phyloP scores from a whole-genome alignment of 2,329 filamentous ascomycete genomes.

The Alternaria conjuncta region DNA sequence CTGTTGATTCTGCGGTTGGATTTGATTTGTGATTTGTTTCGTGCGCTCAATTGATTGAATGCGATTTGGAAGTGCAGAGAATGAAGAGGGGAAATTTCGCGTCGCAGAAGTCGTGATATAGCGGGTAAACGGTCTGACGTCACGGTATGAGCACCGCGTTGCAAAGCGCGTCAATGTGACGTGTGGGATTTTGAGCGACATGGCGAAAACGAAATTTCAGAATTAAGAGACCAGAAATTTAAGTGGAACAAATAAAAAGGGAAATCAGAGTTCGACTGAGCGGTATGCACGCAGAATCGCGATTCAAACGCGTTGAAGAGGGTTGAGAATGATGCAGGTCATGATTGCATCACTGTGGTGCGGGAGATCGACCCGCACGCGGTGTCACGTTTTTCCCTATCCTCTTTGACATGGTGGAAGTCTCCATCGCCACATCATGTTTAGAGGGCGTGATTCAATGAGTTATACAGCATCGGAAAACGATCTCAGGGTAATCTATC shows the following conservation, averaged over 20 bases:
- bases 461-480: too few relatives aligned
- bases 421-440: background rate
- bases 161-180: conserved; percentile 31
- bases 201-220: conserved; percentile 1
- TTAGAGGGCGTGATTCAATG: background rate
- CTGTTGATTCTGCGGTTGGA: conserved; percentile 11
- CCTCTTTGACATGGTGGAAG: background rate
- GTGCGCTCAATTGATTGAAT: conserved; percentile 17
- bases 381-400: conserved; percentile 9
- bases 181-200: conserved; percentile 11
- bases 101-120: conserved; percentile 22
- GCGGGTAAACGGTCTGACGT: conserved; percentile 32
- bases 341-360: conserved; percentile 15
- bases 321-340: background rate
- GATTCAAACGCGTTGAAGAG: background rate
- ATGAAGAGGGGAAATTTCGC: conserved; percentile 4
- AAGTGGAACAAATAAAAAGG: background rate
- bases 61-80: background rate
- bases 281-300: background rate
- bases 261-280: background rate
- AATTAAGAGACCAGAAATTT: background rate
- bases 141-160: conserved; percentile 21
- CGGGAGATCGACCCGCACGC: conserved; percentile 4
- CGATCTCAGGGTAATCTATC: too few relatives aligned
- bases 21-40: conserved; percentile 20